These are phyloP conservation scores for Aspergillus amoenus DNA, from an alignment of 2,329 filamentous ascomycete genomes.

Conservation along the genomic window DNA sequence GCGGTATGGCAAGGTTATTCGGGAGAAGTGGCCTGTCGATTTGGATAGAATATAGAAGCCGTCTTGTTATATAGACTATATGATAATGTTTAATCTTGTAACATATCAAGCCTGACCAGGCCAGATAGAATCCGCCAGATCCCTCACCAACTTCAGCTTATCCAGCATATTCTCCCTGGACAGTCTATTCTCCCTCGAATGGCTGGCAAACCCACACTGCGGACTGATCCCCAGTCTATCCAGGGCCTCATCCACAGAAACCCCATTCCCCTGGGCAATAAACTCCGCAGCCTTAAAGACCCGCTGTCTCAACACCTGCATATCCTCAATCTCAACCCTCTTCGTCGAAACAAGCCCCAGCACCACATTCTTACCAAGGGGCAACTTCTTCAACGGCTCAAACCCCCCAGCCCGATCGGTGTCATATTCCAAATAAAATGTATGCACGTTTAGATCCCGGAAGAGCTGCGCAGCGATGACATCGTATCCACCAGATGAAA, in stretches of 20 bases:
- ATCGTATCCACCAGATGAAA: constrained; percentile 67
- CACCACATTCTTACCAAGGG: constrained; percentile 62
- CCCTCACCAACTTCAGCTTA: constrained; percentile 70
- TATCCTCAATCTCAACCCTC: constrained; percentile 60
- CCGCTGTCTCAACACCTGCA: constrained; percentile 61
- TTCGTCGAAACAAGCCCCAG: constrained; percentile 65
- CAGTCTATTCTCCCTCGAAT: constrained; percentile 70
- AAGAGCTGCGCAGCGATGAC: constrained; percentile 67
- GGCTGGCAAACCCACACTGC: constrained; percentile 73
- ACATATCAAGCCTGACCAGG: constrained; percentile 41
- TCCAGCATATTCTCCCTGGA: constrained; percentile 68
- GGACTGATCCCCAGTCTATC: constrained; percentile 68
- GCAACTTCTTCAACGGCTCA: constrained; percentile 62
- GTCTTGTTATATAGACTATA: no score
- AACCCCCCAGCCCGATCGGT: constrained; percentile 65
- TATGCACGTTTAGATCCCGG: constrained; percentile 61
- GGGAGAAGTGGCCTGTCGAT: constrained; percentile 1
- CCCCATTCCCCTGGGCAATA: constrained; percentile 65
- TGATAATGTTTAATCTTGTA: no score
- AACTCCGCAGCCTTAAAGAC: constrained; percentile 63
- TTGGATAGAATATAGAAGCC: no score
- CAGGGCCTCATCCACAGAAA: constrained; percentile 65
- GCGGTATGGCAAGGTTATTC: constrained; percentile 8
- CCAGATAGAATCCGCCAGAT: constrained; percentile 74
- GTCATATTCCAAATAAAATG: constrained; percentile 70